phyloP scores from a whole-genome alignment of 345 rosid genomes.

The Populus euphratica region DNA sequence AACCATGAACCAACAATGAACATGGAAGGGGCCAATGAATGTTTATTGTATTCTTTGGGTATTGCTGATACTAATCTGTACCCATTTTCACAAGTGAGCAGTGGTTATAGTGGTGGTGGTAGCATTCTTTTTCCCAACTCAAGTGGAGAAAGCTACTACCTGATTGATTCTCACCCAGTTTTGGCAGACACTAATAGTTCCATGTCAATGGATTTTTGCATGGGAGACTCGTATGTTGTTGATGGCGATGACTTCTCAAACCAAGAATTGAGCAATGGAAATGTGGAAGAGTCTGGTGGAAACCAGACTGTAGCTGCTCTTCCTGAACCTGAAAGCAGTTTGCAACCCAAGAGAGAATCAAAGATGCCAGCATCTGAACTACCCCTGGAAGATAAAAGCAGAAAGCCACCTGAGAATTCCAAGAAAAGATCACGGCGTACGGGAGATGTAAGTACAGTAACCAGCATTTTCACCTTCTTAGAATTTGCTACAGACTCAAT shows the following conservation, averaged over 20 bases:
- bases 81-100: conserved; percentile 35
- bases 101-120: conserved; percentile 29
- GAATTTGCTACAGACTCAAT: neutral
- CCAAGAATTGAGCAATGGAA: conserved; percentile 34
- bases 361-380: conserved; percentile 28
- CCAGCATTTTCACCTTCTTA: neutral
- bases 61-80: conserved; percentile 10
- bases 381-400: conserved; percentile 29
- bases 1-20: conserved; percentile 34
- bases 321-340: conserved; percentile 14
- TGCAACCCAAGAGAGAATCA: conserved; percentile 21
- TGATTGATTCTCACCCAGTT: conserved; percentile 33
- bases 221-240: conserved; percentile 45
- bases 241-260: conserved; percentile 33
- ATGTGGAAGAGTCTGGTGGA: conserved; percentile 33
- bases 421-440: conserved; percentile 54
- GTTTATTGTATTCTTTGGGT: conserved; percentile 15
- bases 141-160: conserved; percentile 28
- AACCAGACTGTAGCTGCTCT: conserved; percentile 24
- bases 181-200: conserved; percentile 24
- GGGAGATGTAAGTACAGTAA: conserved; percentile 45
- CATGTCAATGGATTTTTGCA: conserved; percentile 34
- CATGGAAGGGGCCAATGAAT: conserved; percentile 16
- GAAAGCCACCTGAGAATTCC: conserved; percentile 27
- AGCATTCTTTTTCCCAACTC: conserved; percentile 27